Percentiles rank a stretch among this genome's conserved stretches.
Conservation (phyloP, 2,329 filamentous ascomycete species). For the Trichoderma pleuroti region DNA sequence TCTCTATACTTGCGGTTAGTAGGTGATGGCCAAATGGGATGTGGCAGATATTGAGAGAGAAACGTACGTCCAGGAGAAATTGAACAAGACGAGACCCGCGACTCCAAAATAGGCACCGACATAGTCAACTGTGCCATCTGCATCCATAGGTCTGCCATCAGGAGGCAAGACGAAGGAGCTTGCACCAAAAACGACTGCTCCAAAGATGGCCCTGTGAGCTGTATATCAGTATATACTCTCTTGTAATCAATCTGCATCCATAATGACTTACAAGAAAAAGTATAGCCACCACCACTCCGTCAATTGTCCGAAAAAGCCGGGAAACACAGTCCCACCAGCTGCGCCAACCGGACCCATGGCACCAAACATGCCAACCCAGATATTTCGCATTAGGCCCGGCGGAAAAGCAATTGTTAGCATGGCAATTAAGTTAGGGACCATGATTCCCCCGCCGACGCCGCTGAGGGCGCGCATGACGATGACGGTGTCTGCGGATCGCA, state of each 20-base stretch:
- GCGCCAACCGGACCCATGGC: slow-evolving; percentile 46
- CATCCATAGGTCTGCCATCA: slow-evolving; percentile 25
- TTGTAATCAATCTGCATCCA: rapidly evolving
- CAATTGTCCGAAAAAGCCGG: slow-evolving; percentile 30
- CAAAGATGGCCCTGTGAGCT: neutral
- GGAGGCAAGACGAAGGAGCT: slow-evolving; percentile 18
- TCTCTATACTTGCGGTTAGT: slow-evolving; percentile 20
- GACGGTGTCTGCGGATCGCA: slow-evolving; percentile 40
- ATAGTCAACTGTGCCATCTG: slow-evolving; percentile 30
- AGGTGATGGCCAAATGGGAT: neutral
- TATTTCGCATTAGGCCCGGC: slow-evolving; percentile 43
- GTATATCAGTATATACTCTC: neutral
- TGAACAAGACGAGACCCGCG: slow-evolving; percentile 44
- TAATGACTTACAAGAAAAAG: slow-evolving; percentile 8
- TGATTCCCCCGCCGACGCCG: slow-evolving; percentile 46
- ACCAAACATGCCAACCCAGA: slow-evolving; percentile 45
- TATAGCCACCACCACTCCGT: slow-evolving; percentile 15
- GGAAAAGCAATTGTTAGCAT: slow-evolving; percentile 46
- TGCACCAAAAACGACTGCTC: neutral
- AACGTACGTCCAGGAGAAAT: slow-evolving; percentile 49
- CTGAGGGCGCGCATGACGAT: slow-evolving; percentile 43
- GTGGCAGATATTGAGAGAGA: neutral
- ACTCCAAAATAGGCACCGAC: slow-evolving; percentile 39
- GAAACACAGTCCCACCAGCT: slow-evolving; percentile 40
- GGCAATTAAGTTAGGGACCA: slow-evolving; percentile 52